Percentiles rank a stretch among this genome's conserved stretches.
Conservation (phyloP, 441 rosid genomes). For the Sinapis alba region DNA sequence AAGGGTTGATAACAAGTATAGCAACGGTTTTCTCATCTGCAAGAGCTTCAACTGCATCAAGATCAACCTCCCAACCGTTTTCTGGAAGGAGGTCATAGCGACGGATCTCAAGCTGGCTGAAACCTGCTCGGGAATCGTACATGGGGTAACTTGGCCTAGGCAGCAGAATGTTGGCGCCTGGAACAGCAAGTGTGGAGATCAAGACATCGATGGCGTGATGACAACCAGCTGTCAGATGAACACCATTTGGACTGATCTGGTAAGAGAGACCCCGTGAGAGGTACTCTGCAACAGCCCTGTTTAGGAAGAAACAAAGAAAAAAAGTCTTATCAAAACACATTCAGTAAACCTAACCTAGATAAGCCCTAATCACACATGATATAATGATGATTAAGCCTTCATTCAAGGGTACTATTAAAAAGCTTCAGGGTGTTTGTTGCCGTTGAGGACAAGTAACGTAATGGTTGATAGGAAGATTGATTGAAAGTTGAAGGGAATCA, state of each 20-base stretch:
- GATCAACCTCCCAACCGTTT: slow-evolving; percentile 62
- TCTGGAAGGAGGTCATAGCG: slow-evolving; percentile 59
- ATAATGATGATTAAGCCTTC: too few species aligned
- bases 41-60: slow-evolving; percentile 46
- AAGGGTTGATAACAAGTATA: slow-evolving; percentile 50
- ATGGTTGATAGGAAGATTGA: neutral
- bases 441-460: neutral
- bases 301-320: neutral
- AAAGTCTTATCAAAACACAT: neutral
- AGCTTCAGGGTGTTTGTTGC: neutral
- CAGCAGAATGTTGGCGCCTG: slow-evolving; percentile 57
- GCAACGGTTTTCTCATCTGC: slow-evolving; percentile 55
- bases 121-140: slow-evolving; percentile 46
- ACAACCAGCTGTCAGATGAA: slow-evolving; percentile 52
- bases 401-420: neutral
- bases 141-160: slow-evolving; percentile 55
- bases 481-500: neutral
- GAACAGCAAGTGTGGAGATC: slow-evolving; percentile 41
- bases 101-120: slow-evolving; percentile 46
- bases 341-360: neutral
- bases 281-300: slow-evolving; percentile 52
- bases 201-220: slow-evolving; percentile 50
- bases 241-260: slow-evolving; percentile 49
- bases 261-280: slow-evolving; percentile 45
- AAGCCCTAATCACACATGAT: neutral